Base-by-base conservation (phyloP, 768 basidiomycete genomes). In the Leccinum boreale region DNA sequence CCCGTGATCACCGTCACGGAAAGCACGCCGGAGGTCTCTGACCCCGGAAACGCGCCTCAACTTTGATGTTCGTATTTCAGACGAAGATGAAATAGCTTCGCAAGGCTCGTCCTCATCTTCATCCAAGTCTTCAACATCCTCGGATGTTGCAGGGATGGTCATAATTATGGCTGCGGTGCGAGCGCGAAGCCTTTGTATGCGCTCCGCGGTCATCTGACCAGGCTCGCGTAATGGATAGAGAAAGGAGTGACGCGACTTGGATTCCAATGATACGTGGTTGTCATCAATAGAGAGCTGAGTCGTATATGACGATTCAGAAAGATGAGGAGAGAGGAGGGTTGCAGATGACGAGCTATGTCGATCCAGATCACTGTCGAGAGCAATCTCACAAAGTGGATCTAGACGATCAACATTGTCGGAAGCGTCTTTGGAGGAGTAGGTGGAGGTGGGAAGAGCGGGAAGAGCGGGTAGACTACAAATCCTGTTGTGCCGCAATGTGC, bases 121-220 rank as follows among this genome's bases (percentile, higher is more conserved):
- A 39, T 63, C 33, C 21, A 9, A 1, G 31, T 51, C 58, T 5
- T 36, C 36, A 11, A 39, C 45, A 24, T 65, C 60, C 15, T 69
- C 67, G 2, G 50, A 63, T 19, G 70, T 71, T 14, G 68, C 70
- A 23, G 70, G 70, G 48, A 71, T 57, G 24, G 70, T 63, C 56
- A 44, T 53, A 57, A 73, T 53, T 29, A 71, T 52, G 53, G 58
- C 59, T 39, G 68, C 67, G 6, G 58, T 73, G 52, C 70, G 68
- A 39, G 61, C 50, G 44, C 70, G 72, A 53, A 71, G 72, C 21
- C 59, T 61, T 46, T 53, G 60, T 26, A 42, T 65, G 50, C 65
- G 70, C 36, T 59, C 39, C 50, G 62, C 59, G 21, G 61, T 73
- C 58, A 65, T 57, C 56, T 70, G 61, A 3, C 70, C 70, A 48